These are phyloP conservation scores for Carex pumila DNA, from an alignment of 176 grass and related monocot species.

Conservation along the genomic window DNA sequence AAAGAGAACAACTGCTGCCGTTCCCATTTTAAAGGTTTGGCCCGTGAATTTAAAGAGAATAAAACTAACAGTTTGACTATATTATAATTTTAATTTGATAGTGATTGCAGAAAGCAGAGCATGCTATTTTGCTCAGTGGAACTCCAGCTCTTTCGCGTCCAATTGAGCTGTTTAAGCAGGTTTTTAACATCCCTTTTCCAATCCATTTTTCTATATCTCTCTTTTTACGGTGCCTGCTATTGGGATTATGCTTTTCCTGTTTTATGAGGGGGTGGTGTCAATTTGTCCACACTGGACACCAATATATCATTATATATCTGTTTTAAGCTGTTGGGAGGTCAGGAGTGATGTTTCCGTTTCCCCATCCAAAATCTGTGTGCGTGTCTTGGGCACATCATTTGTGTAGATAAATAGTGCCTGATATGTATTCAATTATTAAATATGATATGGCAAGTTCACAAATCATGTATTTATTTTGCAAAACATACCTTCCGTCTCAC, in stretches of 20 bases:
- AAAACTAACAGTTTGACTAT: background rate
- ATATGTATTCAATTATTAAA: background rate
- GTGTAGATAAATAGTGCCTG: background rate
- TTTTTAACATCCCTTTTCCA: conserved; percentile 10
- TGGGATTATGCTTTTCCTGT: background rate
- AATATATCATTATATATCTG: background rate
- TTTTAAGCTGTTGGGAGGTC: background rate
- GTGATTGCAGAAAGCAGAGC: conserved; percentile 79
- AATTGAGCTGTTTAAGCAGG: conserved; percentile 91
- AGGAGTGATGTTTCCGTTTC: background rate
- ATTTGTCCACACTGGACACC: background rate
- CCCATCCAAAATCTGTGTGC: background rate
- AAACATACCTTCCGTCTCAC: background rate
- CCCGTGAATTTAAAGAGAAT: conserved; percentile 16
- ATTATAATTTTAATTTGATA: background rate
- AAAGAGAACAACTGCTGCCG: conserved; percentile 65
- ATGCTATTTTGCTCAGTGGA: conserved; percentile 81
- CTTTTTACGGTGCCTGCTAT: background rate
- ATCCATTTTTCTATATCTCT: background rate
- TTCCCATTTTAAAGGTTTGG: conserved; percentile 80
- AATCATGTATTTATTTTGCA: background rate
- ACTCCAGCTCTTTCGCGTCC: conserved; percentile 94
- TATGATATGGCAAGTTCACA: background rate
- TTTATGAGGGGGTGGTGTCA: background rate
- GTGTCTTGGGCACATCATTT: background rate